Conservation (phyloP, 75 land plant species). For the Ceratopteris richardii region DNA sequence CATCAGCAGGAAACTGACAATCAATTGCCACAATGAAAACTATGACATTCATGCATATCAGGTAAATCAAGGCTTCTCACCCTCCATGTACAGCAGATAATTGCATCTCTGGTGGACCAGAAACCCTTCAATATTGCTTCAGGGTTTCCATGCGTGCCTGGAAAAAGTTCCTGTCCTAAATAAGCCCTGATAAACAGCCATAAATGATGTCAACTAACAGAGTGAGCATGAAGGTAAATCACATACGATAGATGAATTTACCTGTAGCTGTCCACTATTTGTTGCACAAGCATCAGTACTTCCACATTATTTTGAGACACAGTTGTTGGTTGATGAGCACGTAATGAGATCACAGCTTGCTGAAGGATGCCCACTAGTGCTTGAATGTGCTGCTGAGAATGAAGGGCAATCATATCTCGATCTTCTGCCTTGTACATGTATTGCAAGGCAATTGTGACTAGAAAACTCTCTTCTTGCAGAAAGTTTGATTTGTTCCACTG, state of each 20-base stretch:
- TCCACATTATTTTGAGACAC: conserved; percentile 10
- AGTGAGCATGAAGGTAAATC: no score
- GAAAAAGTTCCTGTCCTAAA: conserved; percentile 41
- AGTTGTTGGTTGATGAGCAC: background rate
- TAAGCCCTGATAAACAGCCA: conserved; percentile 57
- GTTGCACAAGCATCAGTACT: conserved; percentile 22
- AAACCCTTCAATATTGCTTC: conserved; percentile 1
- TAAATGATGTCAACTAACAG: no score
- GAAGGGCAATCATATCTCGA: conserved; percentile 60
- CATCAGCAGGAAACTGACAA: no score
- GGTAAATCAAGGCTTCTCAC: no score
- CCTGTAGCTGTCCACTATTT: conserved; percentile 25
- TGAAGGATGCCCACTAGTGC: conserved; percentile 68
- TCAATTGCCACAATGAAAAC: no score
- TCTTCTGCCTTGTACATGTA: conserved; percentile 59
- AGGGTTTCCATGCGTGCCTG: background rate
- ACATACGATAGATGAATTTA: no score
- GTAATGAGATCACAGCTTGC: conserved; percentile 53
- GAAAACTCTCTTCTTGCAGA: conserved; percentile 33
- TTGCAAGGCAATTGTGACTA: conserved; percentile 79
- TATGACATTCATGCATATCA: no score
- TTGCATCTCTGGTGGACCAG: background rate
- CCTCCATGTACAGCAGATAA: conserved; percentile 1
- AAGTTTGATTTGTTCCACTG: conserved; percentile 20
- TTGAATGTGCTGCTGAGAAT: conserved; percentile 67